A percentile compares a stretch with the other conserved stretches of the same genome.
Evolutionary conservation across 306 rosid genomes (phyloP).

Genomic region (Cyclanthera cordifolia): DNA sequence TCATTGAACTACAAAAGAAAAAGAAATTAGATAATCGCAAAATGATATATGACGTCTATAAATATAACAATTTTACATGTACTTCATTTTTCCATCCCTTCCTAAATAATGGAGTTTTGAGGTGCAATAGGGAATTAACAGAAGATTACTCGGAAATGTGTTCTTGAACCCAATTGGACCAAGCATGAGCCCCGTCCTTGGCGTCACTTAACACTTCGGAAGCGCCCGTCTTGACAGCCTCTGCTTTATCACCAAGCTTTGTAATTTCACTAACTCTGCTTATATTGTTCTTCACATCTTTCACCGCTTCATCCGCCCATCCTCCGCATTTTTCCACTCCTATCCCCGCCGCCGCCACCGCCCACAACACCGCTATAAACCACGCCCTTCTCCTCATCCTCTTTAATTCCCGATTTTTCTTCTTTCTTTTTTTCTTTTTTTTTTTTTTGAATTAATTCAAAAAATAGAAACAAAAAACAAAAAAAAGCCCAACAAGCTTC

Average conservation of each 20-base stretch:
- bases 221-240: not conserved
- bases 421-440: too few relatives aligned
- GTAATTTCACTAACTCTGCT: not conserved
- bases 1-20: too few relatives aligned
- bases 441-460: too few relatives aligned
- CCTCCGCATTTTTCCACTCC: slow-evolving; percentile 4
- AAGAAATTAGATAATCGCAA: too few relatives aligned
- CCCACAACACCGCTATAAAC: slow-evolving; percentile 10
- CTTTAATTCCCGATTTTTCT: too few relatives aligned
- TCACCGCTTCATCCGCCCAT: slow-evolving; percentile 18
- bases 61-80: too few relatives aligned
- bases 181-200: slow-evolving; percentile 13
- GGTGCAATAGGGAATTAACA: too few relatives aligned
- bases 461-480: too few relatives aligned
- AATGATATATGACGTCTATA: too few relatives aligned
- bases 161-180: slow-evolving; percentile 19
- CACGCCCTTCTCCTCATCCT: not conserved
- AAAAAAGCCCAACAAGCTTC: not conserved
- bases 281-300: slow-evolving; percentile 9
- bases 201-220: not conserved
- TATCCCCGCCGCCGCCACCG: slow-evolving; percentile 13
- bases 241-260: not conserved
- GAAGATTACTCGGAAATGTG: slow-evolving; percentile 29
- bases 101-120: too few relatives aligned
- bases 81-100: too few relatives aligned